phyloP scores from a whole-genome alignment of 345 rosid genomes.

The Hibiscus syriacus region DNA sequence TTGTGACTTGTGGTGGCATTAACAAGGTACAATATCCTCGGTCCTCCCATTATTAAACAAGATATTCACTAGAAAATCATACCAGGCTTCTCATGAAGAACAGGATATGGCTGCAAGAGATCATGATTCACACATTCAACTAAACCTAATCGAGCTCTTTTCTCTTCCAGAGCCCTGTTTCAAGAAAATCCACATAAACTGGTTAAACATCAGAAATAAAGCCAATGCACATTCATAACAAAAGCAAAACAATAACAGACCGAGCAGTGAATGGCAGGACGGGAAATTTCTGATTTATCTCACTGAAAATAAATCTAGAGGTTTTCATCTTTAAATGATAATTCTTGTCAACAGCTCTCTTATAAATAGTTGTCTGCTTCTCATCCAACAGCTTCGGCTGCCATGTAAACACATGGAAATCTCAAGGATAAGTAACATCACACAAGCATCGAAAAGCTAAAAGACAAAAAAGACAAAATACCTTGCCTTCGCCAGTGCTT shows the following conservation, averaged over 20 bases:
- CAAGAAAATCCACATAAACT: not conserved
- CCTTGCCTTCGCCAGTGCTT: slow-evolving; percentile 99
- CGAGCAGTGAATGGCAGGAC: slow-evolving; percentile 91
- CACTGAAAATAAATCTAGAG: slow-evolving; percentile 92
- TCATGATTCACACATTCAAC: slow-evolving; percentile 98
- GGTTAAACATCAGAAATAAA: not conserved
- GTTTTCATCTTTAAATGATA: slow-evolving; percentile 98
- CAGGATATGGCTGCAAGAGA: slow-evolving; percentile 90
- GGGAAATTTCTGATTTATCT: slow-evolving; percentile 72
- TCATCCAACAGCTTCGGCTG: slow-evolving; percentile 95
- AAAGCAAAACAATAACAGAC: slow-evolving; percentile 27
- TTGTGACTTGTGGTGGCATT: not conserved
- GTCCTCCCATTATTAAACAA: not conserved
- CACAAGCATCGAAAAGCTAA: not conserved
- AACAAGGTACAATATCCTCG: not conserved
- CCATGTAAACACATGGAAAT: slow-evolving; percentile 12
- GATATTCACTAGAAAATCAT: not conserved
- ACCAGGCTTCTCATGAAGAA: slow-evolving; percentile 95
- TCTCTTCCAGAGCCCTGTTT: slow-evolving; percentile 85
- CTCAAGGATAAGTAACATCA: not conserved
- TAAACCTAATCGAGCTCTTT: slow-evolving; percentile 88
- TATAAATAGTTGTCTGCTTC: slow-evolving; percentile 89
- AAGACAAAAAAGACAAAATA: slow-evolving; percentile 20
- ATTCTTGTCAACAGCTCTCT: slow-evolving; percentile 70
- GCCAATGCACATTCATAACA: too few relatives aligned